Conservation (phyloP, 257 asterid genomes). For the Ophiorrhiza pumila region DNA sequence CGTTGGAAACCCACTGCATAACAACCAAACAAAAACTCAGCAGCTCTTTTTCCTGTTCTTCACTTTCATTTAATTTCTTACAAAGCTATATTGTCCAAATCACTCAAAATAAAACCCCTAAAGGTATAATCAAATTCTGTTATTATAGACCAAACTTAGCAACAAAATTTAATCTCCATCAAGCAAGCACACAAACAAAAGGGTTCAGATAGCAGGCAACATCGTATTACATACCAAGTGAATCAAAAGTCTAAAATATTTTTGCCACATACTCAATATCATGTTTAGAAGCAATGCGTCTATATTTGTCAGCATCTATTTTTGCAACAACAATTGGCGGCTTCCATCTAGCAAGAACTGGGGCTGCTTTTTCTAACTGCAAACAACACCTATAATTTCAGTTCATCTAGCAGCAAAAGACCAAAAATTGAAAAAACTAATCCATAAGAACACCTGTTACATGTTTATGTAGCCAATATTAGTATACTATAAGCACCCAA, state of each 20-base stretch:
- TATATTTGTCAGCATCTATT: too few species aligned
- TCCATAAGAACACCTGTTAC: neutral
- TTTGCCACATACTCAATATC: conserved; percentile 61
- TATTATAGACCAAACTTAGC: neutral
- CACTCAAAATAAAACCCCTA: neutral
- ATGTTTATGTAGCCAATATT: too few species aligned
- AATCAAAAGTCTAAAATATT: neutral
- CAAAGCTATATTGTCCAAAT: neutral
- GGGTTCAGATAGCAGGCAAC: neutral
- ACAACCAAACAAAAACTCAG: conserved; percentile 27
- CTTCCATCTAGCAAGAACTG: too few species aligned
- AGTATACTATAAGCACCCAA: neutral
- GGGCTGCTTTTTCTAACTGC: too few species aligned
- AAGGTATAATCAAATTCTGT: neutral
- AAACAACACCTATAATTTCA: too few species aligned
- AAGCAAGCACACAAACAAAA: neutral
- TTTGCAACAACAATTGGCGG: too few species aligned
- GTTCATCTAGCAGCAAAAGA: neutral
- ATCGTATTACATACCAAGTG: neutral
- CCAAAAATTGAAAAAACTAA: neutral
- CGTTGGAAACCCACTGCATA: conserved; percentile 92
- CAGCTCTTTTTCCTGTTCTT: neutral
- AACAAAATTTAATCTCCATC: too few species aligned
- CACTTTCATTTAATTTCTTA: neutral
- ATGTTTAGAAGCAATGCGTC: conserved; percentile 68